Conservation (phyloP, 176 grass and related monocot species). For the Cenchrus americanus region DNA sequence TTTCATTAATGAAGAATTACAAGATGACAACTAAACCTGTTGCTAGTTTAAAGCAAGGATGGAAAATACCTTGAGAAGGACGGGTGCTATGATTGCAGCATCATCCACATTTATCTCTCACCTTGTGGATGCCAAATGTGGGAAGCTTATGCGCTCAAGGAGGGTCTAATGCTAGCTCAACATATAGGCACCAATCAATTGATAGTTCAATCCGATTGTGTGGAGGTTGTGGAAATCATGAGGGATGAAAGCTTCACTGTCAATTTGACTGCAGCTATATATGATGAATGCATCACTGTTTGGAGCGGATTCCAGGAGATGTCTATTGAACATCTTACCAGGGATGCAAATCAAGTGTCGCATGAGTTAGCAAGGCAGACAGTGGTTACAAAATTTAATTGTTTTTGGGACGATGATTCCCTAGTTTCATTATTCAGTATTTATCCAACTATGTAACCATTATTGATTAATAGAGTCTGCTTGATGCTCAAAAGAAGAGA, state of each 20-base stretch:
- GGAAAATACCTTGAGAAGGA: not conserved
- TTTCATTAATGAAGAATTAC: too few relatives aligned
- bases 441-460: too few relatives aligned
- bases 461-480: too few relatives aligned
- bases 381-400: too few relatives aligned
- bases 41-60: not conserved
- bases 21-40: not conserved
- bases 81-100: not conserved
- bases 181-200: not conserved
- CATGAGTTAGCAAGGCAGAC: not conserved
- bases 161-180: not conserved
- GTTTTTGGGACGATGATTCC: too few relatives aligned
- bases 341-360: not conserved
- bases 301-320: not conserved
- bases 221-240: not conserved
- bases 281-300: not conserved
- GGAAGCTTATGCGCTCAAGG: not conserved
- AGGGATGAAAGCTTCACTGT: not conserved
- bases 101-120: rapidly evolving
- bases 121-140: not conserved
- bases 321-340: not conserved
- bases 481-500: too few relatives aligned
- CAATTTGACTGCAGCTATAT: not conserved
- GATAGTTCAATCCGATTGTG: not conserved
- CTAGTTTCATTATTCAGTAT: too few relatives aligned